Percentiles rank a stretch among this genome's conserved stretches.
These are phyloP conservation scores for Fraxinus angustifolia DNA, from an alignment of 305 asterid species.

Conservation along the genomic window DNA sequence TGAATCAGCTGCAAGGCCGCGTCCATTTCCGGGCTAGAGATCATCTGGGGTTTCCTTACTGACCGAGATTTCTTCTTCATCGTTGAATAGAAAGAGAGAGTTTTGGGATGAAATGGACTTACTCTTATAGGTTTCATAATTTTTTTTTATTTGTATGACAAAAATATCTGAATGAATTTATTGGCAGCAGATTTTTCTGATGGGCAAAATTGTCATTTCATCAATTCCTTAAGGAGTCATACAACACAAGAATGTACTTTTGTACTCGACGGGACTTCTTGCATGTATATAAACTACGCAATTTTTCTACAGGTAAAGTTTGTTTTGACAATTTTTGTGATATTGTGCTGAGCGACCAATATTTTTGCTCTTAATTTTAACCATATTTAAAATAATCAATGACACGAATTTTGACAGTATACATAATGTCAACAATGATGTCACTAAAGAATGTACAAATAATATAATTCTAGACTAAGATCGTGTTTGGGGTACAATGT, in stretches of 20 bases:
- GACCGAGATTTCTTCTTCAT: conserved; percentile 24
- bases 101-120: background rate
- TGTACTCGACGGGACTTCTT: background rate
- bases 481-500: no score
- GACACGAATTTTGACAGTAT: no score
- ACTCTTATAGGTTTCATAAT: background rate
- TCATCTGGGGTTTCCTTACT: conserved; percentile 19
- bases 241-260: background rate
- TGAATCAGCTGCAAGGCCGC: conserved; percentile 71
- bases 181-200: background rate
- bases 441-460: no score
- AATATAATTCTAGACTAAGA: no score
- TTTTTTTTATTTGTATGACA: background rate
- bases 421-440: no score
- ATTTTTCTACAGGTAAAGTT: no score
- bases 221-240: background rate
- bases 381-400: no score
- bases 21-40: conserved; percentile 52
- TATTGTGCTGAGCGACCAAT: no score
- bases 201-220: background rate
- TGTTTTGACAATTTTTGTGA: no score
- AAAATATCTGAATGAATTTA: background rate
- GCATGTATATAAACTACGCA: background rate
- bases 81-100: background rate
- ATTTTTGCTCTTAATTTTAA: no score